Evolutionary conservation across 441 rosid species (phyloP).

Genomic region (Bruguiera hainesii): DNA sequence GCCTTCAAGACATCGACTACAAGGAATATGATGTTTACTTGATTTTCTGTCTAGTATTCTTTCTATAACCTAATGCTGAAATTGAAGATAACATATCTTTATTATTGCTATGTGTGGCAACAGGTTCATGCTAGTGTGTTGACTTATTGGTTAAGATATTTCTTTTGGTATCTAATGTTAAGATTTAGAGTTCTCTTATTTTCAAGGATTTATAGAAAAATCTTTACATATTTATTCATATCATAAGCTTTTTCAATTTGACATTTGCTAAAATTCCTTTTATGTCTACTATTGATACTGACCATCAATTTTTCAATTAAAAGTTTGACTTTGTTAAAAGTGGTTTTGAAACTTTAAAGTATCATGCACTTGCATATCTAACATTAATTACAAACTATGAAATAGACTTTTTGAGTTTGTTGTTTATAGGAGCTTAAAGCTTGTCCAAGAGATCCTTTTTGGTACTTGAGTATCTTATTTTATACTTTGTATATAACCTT

Average conservation of each 20-base stretch:
- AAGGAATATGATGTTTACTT: neutral
- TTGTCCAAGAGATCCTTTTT: neutral
- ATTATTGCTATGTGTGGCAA: conserved; percentile 73
- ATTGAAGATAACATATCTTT: conserved; percentile 84
- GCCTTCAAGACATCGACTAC: neutral
- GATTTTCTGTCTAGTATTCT: neutral
- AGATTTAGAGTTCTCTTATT: neutral
- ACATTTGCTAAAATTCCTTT: neutral
- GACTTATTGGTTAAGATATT: conserved; percentile 70
- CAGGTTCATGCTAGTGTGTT: conserved; percentile 60
- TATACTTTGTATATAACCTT: neutral
- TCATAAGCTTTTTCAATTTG: neutral
- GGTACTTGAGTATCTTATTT: neutral
- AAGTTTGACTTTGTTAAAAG: neutral
- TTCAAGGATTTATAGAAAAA: no score
- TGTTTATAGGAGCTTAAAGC: neutral
- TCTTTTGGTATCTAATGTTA: conserved; percentile 12
- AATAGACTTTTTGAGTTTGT: neutral
- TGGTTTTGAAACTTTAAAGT: neutral
- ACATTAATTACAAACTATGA: neutral
- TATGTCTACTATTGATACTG: no score
- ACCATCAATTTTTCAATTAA: neutral
- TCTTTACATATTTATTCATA: no score
- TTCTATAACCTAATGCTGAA: conserved; percentile 75
- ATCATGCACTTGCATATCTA: neutral